Evolutionary conservation across 2,329 filamentous ascomycete species (phyloP), one percentile per base, ranked within the genome.

Genomic region (Colletotrichum graminicola): DNA sequence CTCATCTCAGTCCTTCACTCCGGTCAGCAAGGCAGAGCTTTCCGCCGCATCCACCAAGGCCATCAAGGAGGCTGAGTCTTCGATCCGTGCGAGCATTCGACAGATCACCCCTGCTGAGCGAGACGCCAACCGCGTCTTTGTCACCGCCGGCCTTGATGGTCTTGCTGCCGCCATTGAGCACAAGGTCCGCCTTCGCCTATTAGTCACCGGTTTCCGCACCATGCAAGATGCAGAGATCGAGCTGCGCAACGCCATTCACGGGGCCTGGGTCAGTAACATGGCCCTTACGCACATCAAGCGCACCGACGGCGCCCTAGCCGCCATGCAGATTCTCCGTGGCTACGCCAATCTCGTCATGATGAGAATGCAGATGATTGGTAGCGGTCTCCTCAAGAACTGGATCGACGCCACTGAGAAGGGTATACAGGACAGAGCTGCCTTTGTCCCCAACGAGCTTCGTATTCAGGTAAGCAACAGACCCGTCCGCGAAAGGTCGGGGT

Each of bases 341-440:
- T 57, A 51, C 16, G 63, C 54, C 43, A 18, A 51, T 21, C 16
- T 67, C 11, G 52, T 57, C 41, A 39, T 36, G n/a, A 12, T 18
- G 26, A 47, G 34, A 18, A 49, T 71, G 12, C 14, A 36, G 21
- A n/a, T 57, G 18, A 60, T n/a, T 3, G 10, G 10, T 11, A 34
- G 29, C 8, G n/a, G 32, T 1, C 34, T 39, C 29, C 18, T 62
- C 21, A 36, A 23, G n/a, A 57, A 67, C 7, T 67, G 63, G 56
- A 34, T 67, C 16, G 34, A 62, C 21, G 49, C 34, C 5, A 67
- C 49, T 14, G 51, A 61, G 36, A 34, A 62, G 23, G 41, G 36
- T 4, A n/a, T 62, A 7, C 63, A 62, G 26, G 16, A 23, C 23
- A 23, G n/a, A 0, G 21, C 34, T 6, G 21, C 36, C 3, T 43